Evolutionary conservation across 2,329 filamentous ascomycete species (phyloP), one percentile per base, ranked within the genome.

Genomic region (Balansia obtecta): DNA sequence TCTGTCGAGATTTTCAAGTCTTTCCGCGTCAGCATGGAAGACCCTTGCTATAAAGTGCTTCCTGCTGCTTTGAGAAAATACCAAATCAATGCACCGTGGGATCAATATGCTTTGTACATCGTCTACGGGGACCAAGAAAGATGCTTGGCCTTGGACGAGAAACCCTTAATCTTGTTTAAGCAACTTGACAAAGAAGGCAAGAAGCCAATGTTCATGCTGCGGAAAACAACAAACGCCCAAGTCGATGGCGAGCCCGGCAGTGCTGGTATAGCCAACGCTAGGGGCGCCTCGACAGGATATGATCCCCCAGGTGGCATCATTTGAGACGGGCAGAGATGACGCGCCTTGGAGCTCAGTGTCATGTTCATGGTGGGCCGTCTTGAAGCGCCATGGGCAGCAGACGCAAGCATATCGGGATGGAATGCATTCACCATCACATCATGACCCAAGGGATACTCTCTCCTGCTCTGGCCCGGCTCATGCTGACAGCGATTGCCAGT

Each of bases 181-280:
- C 90, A 97, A 65, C 73, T 98, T 51, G 90, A 97, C 64, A 90
- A 90, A 65, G 93, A 97, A 71, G 93, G 93, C 45, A 86, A 94
- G 69, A 98, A 97, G 65, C 93, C 93, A 20, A 97, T 97, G 93
- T 98, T 98, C 63, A 98, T 98, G 93, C 72, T 98, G 51, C 75
- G 93, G 51, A 82, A 82, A 66, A 82, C 77, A 34, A 79, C 76
- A 45, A 74, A 72, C 39, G 74, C 75, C 10, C 70, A 69, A 48
- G 68, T 68, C 22, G 77, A 80, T 47, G 74, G 76, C 43, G 67
- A 70, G 1, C 75, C 75, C 10, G 76, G 76, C 15, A 79, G 76
- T 54, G 76, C 75, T 7, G 76, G 76, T 11, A 63, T 80, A 27
- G 70, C 68, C 32, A 67, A 66, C 22, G 69, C 65, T 1, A 68